Evolutionary conservation across 2,329 filamentous ascomycete species (phyloP).

Genomic region (Colletotrichum phormii): DNA sequence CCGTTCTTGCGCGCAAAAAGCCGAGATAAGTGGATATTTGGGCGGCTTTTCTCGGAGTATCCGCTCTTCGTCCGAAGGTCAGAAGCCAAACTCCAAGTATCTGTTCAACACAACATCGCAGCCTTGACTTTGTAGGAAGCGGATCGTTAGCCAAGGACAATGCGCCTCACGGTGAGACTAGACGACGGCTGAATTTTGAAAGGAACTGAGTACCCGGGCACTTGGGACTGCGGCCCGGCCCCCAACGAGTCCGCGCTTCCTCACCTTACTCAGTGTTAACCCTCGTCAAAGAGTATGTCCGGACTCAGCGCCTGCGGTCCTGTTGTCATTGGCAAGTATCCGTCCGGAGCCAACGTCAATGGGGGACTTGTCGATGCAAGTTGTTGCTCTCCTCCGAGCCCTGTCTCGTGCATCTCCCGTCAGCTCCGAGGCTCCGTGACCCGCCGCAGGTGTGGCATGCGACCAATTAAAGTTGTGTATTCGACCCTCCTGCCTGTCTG

Average conservation of each 20-base stretch:
- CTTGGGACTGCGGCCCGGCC: neutral
- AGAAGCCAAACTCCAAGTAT: slow-evolving; percentile 9
- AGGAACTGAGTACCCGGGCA: neutral
- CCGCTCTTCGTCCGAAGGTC: slow-evolving; percentile 32
- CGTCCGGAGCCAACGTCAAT: slow-evolving; percentile 1
- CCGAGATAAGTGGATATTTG: slow-evolving; percentile 27
- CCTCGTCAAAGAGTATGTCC: neutral
- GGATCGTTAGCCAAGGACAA: slow-evolving; percentile 4
- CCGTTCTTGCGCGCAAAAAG: slow-evolving; percentile 34
- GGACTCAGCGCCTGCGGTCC: slow-evolving; percentile 4
- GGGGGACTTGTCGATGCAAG: neutral
- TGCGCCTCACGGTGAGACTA: slow-evolving; percentile 34
- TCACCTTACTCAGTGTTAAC: neutral
- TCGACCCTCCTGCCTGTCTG: slow-evolving; percentile 18
- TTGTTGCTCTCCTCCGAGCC: slow-evolving; percentile 20
- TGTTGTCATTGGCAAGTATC: neutral
- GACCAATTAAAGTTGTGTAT: slow-evolving; percentile 17
- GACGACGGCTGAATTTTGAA: neutral
- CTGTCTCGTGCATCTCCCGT: slow-evolving; percentile 28
- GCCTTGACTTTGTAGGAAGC: neutral
- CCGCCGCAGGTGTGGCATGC: slow-evolving; percentile 2
- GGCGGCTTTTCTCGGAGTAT: slow-evolving; percentile 34
- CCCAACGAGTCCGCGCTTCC: slow-evolving; percentile 8
- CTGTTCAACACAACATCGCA: neutral
- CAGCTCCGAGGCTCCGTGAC: slow-evolving; percentile 31